These are phyloP conservation scores for Solanum virginianum DNA, from an alignment of 257 asterid species.

Conservation along the genomic window DNA sequence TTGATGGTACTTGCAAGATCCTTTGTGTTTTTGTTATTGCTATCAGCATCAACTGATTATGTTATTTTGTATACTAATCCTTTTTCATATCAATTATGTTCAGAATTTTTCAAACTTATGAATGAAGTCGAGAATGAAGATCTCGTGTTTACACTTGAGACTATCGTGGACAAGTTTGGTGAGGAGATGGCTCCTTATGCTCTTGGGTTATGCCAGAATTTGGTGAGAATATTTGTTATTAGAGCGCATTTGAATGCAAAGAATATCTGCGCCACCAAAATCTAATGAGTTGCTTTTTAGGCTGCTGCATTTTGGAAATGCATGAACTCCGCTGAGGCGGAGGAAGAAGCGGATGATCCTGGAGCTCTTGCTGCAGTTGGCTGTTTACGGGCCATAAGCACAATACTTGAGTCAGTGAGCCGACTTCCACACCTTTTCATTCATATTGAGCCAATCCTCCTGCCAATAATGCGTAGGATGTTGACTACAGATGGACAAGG, in stretches of 20 bases:
- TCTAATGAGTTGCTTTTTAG: conserved; percentile 21
- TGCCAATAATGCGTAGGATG: conserved; percentile 97
- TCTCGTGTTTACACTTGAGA: conserved; percentile 95
- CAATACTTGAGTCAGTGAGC: conserved; percentile 93
- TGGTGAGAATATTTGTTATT: conserved; percentile 35
- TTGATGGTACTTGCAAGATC: conserved; percentile 54
- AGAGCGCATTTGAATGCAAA: not conserved
- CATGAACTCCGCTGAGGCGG: conserved; percentile 82
- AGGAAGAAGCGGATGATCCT: conserved; percentile 94
- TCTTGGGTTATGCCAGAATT: conserved; percentile 92
- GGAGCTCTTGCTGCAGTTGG: conserved; percentile 99
- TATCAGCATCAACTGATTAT: not conserved
- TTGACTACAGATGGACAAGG: conserved; percentile 98
- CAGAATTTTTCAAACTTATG: conserved; percentile 97
- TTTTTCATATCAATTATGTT: not conserved
- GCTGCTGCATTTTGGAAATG: conserved; percentile 99
- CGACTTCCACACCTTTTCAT: conserved; percentile 82
- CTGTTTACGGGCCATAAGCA: conserved; percentile 97
- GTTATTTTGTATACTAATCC: not conserved
- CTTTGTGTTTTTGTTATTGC: not conserved
- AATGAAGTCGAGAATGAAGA: conserved; percentile 98
- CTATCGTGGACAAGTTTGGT: conserved; percentile 97
- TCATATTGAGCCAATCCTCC: conserved; percentile 76
- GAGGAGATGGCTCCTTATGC: conserved; percentile 99
- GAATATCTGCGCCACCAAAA: not conserved